phyloP scores from a whole-genome alignment of 2,329 filamentous ascomycete species.

The Aspergillus aculeatus region DNA sequence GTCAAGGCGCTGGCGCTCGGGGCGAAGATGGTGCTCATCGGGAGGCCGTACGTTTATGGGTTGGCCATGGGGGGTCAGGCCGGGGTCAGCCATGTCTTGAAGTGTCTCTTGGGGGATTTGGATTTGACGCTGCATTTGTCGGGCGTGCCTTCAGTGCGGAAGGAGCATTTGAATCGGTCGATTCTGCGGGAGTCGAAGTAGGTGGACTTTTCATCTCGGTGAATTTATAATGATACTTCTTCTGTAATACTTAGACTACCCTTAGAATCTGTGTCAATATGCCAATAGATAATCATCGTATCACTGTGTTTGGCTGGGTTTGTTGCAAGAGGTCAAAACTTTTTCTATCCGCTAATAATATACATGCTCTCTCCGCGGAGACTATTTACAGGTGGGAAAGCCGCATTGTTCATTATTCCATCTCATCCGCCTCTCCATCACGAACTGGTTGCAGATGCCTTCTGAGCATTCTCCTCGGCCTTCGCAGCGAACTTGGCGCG shows the following conservation, averaged over 20 bases:
- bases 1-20: slow-evolving; percentile 51
- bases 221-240: no score
- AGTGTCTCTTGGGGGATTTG: slow-evolving; percentile 24
- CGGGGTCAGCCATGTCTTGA: slow-evolving; percentile 54
- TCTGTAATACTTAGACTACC: no score
- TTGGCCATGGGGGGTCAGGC: slow-evolving; percentile 54
- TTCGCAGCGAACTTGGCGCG: slow-evolving; percentile 55
- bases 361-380: not conserved
- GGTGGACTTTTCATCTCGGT: no score
- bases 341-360: not conserved
- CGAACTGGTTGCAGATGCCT: slow-evolving; percentile 10
- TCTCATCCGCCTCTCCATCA: slow-evolving; percentile 3
- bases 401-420: slow-evolving; percentile 3
- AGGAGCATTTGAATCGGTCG: slow-evolving; percentile 14
- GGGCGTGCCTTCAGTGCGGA: slow-evolving; percentile 11
- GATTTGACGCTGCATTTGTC: slow-evolving; percentile 25
- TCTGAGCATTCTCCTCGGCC: slow-evolving; percentile 23
- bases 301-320: no score
- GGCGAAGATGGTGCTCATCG: slow-evolving; percentile 54
- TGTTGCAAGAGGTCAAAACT: not conserved
- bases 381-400: not conserved
- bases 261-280: no score
- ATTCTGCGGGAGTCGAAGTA: not conserved
- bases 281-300: no score
- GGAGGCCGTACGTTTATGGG: slow-evolving; percentile 55